Conservation (phyloP, 305 asterid species). For the Nicotiana rustica region DNA sequence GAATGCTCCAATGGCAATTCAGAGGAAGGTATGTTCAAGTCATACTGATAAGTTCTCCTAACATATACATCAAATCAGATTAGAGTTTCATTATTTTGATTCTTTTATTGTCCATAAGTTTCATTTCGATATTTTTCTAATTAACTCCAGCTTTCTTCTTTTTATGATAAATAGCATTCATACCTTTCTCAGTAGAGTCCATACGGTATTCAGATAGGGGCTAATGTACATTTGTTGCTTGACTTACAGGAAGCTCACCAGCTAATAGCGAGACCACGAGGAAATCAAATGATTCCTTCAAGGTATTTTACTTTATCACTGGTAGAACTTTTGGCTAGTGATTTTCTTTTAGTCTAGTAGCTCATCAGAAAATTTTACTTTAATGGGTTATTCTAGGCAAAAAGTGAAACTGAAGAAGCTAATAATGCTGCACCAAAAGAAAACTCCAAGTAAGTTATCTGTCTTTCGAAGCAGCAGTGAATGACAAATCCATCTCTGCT, state of each 20-base stretch:
- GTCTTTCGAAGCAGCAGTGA: conserved; percentile 19
- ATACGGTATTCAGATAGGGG: not conserved
- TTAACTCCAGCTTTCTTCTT: conserved; percentile 18
- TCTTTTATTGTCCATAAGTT: not conserved
- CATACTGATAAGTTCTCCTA: not conserved
- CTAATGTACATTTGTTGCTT: conserved; percentile 30
- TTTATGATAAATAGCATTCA: not conserved
- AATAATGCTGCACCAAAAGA: conserved; percentile 61
- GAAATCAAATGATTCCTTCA: conserved; percentile 51
- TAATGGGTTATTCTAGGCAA: conserved; percentile 44
- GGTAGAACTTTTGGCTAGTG: not conserved
- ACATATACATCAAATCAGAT: not conserved
- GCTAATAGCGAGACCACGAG: conserved; percentile 58
- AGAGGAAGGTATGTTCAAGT: conserved; percentile 56
- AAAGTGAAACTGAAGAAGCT: conserved; percentile 56
- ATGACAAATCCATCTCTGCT: not conserved
- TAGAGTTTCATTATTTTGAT: not conserved
- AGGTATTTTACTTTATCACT: conserved; percentile 50
- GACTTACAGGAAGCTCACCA: conserved; percentile 48
- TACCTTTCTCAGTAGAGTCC: not conserved
- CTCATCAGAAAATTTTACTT: not conserved
- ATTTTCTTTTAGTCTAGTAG: not conserved
- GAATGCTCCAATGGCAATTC: conserved; percentile 47
- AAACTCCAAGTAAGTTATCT: conserved; percentile 67
- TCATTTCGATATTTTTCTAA: conserved; percentile 30